Conservation (phyloP, 2,329 filamentous ascomycete species). For the Fusarium secorum region DNA sequence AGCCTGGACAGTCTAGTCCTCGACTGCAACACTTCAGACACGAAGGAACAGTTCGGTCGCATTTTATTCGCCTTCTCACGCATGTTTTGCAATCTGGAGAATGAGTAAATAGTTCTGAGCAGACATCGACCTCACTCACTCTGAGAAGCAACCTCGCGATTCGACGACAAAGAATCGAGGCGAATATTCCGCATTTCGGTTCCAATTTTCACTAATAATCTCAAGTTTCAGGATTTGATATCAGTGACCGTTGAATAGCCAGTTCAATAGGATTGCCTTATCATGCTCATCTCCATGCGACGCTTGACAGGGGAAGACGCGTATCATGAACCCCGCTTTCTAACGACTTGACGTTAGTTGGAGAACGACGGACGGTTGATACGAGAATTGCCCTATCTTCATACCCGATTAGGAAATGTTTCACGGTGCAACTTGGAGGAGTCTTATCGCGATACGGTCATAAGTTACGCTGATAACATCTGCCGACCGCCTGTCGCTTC, state of each 20-base stretch:
- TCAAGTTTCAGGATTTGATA: neutral
- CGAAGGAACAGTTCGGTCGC: neutral
- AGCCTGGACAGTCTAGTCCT: neutral
- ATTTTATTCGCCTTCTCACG: neutral
- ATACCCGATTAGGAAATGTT: neutral
- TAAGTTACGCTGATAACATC: too few species aligned
- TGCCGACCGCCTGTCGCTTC: neutral
- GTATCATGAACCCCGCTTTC: neutral
- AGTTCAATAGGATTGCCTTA: neutral
- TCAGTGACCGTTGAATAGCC: neutral
- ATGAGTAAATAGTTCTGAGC: neutral
- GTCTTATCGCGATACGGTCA: neutral
- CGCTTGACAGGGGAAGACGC: neutral
- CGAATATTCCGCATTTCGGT: neutral
- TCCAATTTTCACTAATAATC: rapidly evolving
- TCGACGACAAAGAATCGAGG: neutral
- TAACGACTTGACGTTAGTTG: neutral
- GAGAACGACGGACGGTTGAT: neutral
- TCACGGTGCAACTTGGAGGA: rapidly evolving
- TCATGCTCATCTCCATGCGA: neutral
- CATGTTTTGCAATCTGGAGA: neutral
- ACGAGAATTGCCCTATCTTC: neutral
- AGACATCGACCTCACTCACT: neutral
- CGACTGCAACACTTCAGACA: neutral
- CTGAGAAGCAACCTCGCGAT: neutral